Evolutionary conservation across 1,139 yeast genomes (phyloP).

Genomic region (Taphrina wiesneri): DNA sequence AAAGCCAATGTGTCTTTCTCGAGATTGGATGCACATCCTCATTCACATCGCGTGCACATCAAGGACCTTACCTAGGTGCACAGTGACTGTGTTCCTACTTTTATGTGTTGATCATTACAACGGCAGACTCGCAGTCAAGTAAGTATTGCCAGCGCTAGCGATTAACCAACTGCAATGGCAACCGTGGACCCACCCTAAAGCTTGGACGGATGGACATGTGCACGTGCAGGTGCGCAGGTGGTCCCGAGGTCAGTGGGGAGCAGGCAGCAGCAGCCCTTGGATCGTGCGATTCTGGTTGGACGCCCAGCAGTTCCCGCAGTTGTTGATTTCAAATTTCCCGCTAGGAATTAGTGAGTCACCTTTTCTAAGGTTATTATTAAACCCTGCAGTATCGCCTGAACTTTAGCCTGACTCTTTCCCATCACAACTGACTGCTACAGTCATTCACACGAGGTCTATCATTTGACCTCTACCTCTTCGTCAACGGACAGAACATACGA

Average conservation of each 20-base stretch:
- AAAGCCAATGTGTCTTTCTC: no score
- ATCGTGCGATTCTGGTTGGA: slow-evolving; percentile 4
- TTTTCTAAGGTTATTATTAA: not conserved
- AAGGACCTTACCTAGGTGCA: no score
- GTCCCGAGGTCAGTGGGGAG: slow-evolving; percentile 3
- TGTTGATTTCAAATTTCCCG: slow-evolving; percentile 4
- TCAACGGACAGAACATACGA: not conserved
- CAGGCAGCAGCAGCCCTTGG: not conserved
- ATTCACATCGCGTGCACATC: no score
- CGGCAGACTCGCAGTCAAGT: no score
- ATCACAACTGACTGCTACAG: not conserved
- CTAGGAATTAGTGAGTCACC: not conserved
- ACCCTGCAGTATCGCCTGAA: not conserved
- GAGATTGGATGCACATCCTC: no score
- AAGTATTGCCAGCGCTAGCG: no score
- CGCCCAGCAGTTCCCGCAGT: not conserved
- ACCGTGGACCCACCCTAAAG: no score
- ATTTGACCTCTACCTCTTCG: not conserved
- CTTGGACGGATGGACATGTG: not conserved
- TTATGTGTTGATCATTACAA: no score
- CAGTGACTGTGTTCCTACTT: no score
- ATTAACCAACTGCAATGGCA: no score
- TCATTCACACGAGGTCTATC: not conserved
- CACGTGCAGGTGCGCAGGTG: no score
- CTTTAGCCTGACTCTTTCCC: not conserved